Percentiles rank a stretch among this genome's conserved stretches.
phyloP scores from a whole-genome alignment of 768 basidiomycete genomes.

The Suillus americanus region DNA sequence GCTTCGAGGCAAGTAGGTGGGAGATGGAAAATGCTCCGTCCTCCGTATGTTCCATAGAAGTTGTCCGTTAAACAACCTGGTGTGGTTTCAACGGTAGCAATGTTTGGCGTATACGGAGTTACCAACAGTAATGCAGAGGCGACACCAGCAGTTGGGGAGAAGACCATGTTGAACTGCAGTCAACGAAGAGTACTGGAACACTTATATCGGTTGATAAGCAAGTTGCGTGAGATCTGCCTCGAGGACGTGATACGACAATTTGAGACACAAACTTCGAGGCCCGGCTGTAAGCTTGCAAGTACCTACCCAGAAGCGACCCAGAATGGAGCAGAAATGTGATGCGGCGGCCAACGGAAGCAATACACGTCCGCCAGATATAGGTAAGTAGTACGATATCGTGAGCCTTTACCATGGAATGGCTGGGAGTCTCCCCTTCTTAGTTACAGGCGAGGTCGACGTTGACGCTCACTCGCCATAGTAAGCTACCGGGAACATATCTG shows the following conservation, averaged over 20 bases:
- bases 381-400: background rate
- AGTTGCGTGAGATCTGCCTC: background rate
- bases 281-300: background rate
- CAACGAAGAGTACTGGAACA: background rate
- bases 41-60: constrained; percentile 59
- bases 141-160: background rate
- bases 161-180: background rate
- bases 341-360: background rate
- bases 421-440: background rate
- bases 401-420: background rate
- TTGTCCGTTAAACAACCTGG: constrained; percentile 45
- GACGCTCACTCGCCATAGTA: background rate
- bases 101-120: constrained; percentile 19
- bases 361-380: background rate
- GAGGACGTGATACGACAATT: background rate
- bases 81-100: constrained; percentile 13
- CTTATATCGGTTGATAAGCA: background rate
- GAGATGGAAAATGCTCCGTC: constrained; percentile 48
- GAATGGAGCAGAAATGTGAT: background rate
- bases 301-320: background rate
- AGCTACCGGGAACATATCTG: background rate
- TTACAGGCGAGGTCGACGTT: background rate
- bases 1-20: constrained; percentile 40
- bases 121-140: constrained; percentile 15
- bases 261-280: background rate